A percentile compares a stretch with the other conserved stretches of the same genome.
Evolutionary conservation across 2,329 filamentous ascomycete species (phyloP).

Genomic region (Acephala macrosclerotiorum): DNA sequence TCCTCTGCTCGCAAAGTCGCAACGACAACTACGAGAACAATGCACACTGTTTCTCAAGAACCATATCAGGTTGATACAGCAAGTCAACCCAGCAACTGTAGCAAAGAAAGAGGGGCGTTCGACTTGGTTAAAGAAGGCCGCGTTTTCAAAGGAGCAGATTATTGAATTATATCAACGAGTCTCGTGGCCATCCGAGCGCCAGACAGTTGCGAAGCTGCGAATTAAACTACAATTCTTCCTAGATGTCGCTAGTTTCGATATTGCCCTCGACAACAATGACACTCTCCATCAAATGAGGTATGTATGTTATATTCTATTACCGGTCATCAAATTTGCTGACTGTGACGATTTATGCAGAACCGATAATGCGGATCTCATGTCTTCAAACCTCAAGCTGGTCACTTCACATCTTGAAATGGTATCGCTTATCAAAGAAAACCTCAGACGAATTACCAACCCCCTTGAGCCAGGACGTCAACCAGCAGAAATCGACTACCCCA

Average conservation of each 20-base stretch:
- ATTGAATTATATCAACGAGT: slow-evolving; percentile 30
- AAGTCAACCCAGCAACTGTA: slow-evolving; percentile 31
- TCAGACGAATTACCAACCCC: slow-evolving; percentile 35
- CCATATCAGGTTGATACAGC: slow-evolving; percentile 33
- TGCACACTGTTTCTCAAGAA: slow-evolving; percentile 33
- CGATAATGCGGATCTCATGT: slow-evolving; percentile 25
- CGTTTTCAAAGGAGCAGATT: slow-evolving; percentile 30
- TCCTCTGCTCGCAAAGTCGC: slow-evolving; percentile 18
- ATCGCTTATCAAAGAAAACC: slow-evolving; percentile 30
- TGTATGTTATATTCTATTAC: neutral
- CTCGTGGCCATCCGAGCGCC: slow-evolving; percentile 32
- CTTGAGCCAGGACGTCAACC: slow-evolving; percentile 28
- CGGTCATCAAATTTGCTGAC: neutral
- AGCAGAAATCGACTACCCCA: slow-evolving; percentile 35
- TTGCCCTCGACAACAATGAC: slow-evolving; percentile 28
- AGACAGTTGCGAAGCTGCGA: slow-evolving; percentile 29
- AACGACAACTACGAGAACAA: slow-evolving; percentile 27
- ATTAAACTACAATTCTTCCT: slow-evolving; percentile 35
- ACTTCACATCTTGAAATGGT: slow-evolving; percentile 36
- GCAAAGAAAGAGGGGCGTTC: slow-evolving; percentile 22
- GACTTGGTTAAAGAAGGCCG: slow-evolving; percentile 29
- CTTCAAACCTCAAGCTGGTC: slow-evolving; percentile 33
- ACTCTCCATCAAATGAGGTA: slow-evolving; percentile 31
- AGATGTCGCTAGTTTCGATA: slow-evolving; percentile 29
- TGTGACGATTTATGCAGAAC: neutral